Evolutionary conservation across 768 basidiomycete species (phyloP).

Genomic region (Boletus sp.): DNA sequence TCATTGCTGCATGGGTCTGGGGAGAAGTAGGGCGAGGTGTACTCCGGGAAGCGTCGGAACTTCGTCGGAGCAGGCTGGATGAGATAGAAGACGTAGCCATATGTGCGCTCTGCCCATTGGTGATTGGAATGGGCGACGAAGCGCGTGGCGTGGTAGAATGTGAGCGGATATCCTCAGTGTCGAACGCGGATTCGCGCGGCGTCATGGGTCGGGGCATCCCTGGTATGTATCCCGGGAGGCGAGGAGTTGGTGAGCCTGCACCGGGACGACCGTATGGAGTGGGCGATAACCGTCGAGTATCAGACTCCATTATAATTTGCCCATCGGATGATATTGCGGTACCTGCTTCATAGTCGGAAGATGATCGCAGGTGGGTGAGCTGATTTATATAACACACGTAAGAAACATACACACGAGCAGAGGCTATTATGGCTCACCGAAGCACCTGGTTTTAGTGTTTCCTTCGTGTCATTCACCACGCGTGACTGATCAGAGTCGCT

Average conservation of each 20-base stretch:
- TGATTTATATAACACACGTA: conserved; percentile 17
- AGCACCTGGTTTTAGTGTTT: conserved; percentile 14
- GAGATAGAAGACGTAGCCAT: conserved; percentile 34
- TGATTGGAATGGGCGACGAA: conserved; percentile 53
- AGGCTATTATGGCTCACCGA: conserved; percentile 24
- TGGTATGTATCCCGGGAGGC: conserved; percentile 81
- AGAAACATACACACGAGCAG: conserved; percentile 16
- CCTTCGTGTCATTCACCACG: conserved; percentile 18
- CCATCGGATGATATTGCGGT: conserved; percentile 73
- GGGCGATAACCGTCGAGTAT: conserved; percentile 57
- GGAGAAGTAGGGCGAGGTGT: conserved; percentile 52
- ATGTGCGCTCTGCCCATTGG: conserved; percentile 37
- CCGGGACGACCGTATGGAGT: conserved; percentile 54
- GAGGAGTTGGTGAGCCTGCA: conserved; percentile 47
- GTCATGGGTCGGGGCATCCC: conserved; percentile 93
- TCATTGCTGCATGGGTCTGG: conserved; percentile 36
- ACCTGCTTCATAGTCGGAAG: conserved; percentile 54
- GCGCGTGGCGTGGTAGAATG: conserved; percentile 76
- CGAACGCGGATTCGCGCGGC: conserved; percentile 65
- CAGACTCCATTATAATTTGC: conserved; percentile 45
- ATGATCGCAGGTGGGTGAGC: conserved; percentile 32
- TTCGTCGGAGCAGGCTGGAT: conserved; percentile 46
- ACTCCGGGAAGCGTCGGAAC: conserved; percentile 54
- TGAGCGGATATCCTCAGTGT: conserved; percentile 71
- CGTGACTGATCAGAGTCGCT: conserved; percentile 28